Evolutionary conservation across 2,329 filamentous ascomycete genomes (phyloP).

Genomic region (Fusarium sp.): DNA sequence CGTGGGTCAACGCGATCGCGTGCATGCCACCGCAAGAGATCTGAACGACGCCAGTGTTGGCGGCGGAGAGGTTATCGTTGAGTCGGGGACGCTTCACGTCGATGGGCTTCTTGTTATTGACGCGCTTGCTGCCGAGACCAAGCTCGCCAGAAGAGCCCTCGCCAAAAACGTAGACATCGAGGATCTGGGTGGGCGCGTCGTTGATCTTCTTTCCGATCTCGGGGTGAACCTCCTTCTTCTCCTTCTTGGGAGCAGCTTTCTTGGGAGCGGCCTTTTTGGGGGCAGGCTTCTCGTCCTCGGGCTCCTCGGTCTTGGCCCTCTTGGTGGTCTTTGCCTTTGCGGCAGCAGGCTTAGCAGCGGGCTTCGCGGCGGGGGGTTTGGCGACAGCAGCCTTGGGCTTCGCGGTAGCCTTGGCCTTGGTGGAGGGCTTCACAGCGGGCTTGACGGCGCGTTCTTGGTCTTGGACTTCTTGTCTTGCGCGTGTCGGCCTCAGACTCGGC

Average conservation of each 20-base stretch:
- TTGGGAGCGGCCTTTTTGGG: conserved; percentile 32
- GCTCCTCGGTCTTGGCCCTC: conserved; percentile 59
- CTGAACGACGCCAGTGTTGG: conserved; percentile 80
- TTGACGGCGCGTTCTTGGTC: conserved; percentile 43
- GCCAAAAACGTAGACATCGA: conserved; percentile 85
- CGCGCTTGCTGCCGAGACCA: conserved; percentile 77
- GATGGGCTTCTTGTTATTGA: conserved; percentile 70
- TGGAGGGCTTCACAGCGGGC: conserved; percentile 43
- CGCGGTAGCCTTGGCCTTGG: conserved; percentile 39
- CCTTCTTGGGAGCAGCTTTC: conserved; percentile 47
- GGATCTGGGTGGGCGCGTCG: conserved; percentile 68
- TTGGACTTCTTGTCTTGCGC: conserved; percentile 46
- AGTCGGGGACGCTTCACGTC: conserved; percentile 86
- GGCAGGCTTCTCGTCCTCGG: conserved; percentile 50
- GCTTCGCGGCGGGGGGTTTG: conserved; percentile 35
- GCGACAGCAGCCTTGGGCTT: conserved; percentile 25
- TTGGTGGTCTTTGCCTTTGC: conserved; percentile 43
- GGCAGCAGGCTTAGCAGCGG: conserved; percentile 40
- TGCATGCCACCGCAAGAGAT: conserved; percentile 88
- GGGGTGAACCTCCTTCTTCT: conserved; percentile 54
- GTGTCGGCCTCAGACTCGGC: conserved; percentile 46
- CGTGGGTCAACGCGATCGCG: conserved; percentile 78
- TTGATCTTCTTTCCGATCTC: conserved; percentile 77
- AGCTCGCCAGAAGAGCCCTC: conserved; percentile 86
- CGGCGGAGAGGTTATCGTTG: conserved; percentile 73